Conservation (phyloP, 1,139 yeast species). For the Zygoascus hellenicus region DNA sequence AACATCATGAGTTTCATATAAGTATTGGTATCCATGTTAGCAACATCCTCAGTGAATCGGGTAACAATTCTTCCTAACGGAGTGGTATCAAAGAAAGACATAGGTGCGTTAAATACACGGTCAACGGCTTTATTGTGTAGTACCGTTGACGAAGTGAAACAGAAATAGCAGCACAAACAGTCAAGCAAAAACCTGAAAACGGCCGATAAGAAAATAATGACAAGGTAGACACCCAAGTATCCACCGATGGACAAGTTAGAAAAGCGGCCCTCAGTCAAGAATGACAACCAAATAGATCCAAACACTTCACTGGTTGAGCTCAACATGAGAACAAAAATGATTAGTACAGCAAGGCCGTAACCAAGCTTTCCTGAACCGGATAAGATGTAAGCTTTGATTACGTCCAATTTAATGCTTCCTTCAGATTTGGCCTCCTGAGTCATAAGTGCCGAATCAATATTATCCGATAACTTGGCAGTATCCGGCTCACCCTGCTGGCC, state of each 20-base stretch:
- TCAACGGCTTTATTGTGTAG: slow-evolving; percentile 39
- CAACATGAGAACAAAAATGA: slow-evolving; percentile 6
- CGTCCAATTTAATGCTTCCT: slow-evolving; percentile 10
- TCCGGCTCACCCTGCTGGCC: slow-evolving; percentile 6
- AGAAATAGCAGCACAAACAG: slow-evolving; percentile 14
- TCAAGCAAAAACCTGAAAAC: slow-evolving; percentile 4
- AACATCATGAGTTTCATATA: slow-evolving; percentile 25
- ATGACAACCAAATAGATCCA: slow-evolving; percentile 60
- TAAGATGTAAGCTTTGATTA: slow-evolving; percentile 11
- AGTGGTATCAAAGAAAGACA: slow-evolving; percentile 48
- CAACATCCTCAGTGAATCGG: slow-evolving; percentile 72
- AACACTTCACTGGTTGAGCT: slow-evolving; percentile 1
- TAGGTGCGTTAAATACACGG: slow-evolving; percentile 53
- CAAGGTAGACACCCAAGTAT: slow-evolving; percentile 62
- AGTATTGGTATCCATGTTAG: slow-evolving; percentile 64
- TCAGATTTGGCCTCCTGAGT: slow-evolving; percentile 12
- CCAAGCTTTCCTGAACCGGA: slow-evolving; percentile 12
- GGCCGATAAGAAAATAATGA: slow-evolving; percentile 33
- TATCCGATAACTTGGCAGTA: not conserved
- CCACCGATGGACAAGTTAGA: slow-evolving; percentile 39
- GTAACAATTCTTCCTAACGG: slow-evolving; percentile 54
- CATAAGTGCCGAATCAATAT: slow-evolving; percentile 4
- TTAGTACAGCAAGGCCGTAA: slow-evolving; percentile 4
- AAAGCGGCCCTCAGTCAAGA: slow-evolving; percentile 61
- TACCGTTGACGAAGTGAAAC: slow-evolving; percentile 23